Conservation (phyloP, 345 rosid genomes). For the Rhizophora mangle region DNA sequence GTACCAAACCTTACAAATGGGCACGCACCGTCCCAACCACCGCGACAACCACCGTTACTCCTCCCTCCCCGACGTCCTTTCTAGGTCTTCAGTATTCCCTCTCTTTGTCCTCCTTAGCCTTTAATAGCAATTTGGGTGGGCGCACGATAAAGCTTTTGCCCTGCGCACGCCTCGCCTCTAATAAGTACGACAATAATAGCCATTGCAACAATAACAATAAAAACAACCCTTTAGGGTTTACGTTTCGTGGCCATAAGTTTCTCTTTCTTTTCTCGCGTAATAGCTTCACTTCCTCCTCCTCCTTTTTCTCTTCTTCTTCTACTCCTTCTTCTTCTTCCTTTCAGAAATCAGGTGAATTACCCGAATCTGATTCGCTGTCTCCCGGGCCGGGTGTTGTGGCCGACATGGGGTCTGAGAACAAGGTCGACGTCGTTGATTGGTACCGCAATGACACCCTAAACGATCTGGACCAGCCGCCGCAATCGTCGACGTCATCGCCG, state of each 20-base stretch:
- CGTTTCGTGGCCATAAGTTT: slow-evolving; percentile 1
- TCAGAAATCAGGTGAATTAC: neutral
- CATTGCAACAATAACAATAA: neutral
- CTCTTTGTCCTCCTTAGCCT: neutral
- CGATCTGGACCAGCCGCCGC: slow-evolving; percentile 21
- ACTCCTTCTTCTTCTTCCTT: neutral
- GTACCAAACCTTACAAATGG: slow-evolving; percentile 7
- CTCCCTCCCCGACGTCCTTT: neutral
- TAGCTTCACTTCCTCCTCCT: neutral
- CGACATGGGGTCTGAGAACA: slow-evolving; percentile 59
- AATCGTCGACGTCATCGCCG: slow-evolving; percentile 23
- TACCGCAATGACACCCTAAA: slow-evolving; percentile 17
- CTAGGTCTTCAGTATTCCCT: neutral
- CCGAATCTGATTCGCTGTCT: slow-evolving; percentile 19
- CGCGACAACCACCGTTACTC: neutral
- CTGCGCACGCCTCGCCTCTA: slow-evolving; percentile 5
- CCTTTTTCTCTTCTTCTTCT: too few species aligned
- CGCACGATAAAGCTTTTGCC: slow-evolving; percentile 19
- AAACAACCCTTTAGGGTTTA: slow-evolving; percentile 8
- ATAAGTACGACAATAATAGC: neutral
- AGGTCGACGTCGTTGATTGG: slow-evolving; percentile 29
- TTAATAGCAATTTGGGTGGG: slow-evolving; percentile 9
- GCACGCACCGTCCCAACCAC: slow-evolving; percentile 3
- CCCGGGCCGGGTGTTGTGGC: slow-evolving; percentile 18
- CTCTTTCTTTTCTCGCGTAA: neutral